A percentile compares a stretch with the other conserved stretches of the same genome.
phyloP scores from a whole-genome alignment of 345 rosid species.

The Combretum micranthum region DNA sequence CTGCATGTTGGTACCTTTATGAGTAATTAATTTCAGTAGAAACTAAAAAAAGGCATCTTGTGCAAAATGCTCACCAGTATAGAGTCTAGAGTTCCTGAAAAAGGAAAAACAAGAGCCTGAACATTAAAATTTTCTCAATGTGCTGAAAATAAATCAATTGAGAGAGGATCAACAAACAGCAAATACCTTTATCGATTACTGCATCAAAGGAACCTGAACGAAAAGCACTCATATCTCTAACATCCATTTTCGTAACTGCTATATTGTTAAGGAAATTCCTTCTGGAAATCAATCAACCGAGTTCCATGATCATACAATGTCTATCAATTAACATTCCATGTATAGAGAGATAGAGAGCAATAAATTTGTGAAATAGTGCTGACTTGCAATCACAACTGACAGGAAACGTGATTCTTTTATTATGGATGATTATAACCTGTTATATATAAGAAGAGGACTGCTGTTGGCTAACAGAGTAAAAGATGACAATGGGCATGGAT shows the following conservation, averaged over 20 bases:
- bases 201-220: conserved; percentile 59
- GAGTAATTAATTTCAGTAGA: conserved; percentile 2
- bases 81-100: conserved; percentile 86
- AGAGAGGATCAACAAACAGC: neutral
- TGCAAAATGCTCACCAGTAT: conserved; percentile 54
- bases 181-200: conserved; percentile 76
- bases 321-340: too few relatives aligned
- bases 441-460: too few relatives aligned
- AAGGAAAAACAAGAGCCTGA: conserved; percentile 9
- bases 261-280: neutral
- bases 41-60: conserved; percentile 1
- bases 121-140: neutral
- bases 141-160: neutral
- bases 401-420: too few relatives aligned
- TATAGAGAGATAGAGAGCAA: too few relatives aligned
- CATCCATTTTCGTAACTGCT: conserved; percentile 73
- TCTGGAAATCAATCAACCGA: neutral
- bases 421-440: too few relatives aligned
- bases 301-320: neutral
- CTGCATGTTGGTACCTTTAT: conserved; percentile 21
- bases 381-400: too few relatives aligned
- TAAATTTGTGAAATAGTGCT: too few relatives aligned
- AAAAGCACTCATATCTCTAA: conserved; percentile 61
- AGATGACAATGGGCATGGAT: too few relatives aligned
- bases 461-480: too few relatives aligned